A percentile compares a stretch with the other conserved stretches of the same genome.
Evolutionary conservation across 1,284 basidiomycete species (phyloP).

Genomic region (Tremellales sp.): DNA sequence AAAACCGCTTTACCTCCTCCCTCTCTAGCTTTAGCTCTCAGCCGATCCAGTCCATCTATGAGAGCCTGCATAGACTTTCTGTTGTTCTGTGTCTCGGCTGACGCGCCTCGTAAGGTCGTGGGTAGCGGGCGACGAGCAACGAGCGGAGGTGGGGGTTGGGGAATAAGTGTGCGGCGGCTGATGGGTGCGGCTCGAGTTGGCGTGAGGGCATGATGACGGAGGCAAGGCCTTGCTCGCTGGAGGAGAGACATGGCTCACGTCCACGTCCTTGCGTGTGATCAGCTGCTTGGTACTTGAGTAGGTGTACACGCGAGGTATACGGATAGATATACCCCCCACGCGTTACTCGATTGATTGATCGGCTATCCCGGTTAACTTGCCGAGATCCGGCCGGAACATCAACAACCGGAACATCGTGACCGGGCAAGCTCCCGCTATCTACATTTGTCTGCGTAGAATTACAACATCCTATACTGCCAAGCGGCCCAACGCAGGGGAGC

Average conservation of each 20-base stretch:
- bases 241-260: too few species aligned
- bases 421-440: too few species aligned
- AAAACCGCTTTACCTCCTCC: constrained; percentile 60
- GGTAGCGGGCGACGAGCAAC: constrained; percentile 32
- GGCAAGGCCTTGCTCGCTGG: too few species aligned
- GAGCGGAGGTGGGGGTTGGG: constrained; percentile 31
- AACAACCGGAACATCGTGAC: not conserved
- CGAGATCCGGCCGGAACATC: not conserved
- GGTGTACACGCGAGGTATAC: too few species aligned
- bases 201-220: too few species aligned
- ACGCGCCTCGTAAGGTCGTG: constrained; percentile 17
- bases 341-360: too few species aligned
- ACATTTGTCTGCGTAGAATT: too few species aligned
- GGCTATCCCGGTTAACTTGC: not conserved
- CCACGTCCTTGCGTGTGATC: too few species aligned
- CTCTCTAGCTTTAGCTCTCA: constrained; percentile 53
- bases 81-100: constrained; percentile 27
- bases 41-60: constrained; percentile 17
- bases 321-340: too few species aligned
- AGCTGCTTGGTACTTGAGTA: not conserved
- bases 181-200: too few species aligned
- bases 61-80: constrained; percentile 24
- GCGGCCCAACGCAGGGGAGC: too few species aligned
- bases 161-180: constrained; percentile 32
- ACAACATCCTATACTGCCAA: too few species aligned